These are phyloP conservation scores for Blastosporella zonata DNA, from an alignment of 1,284 basidiomycete genomes.

Conservation along the genomic window DNA sequence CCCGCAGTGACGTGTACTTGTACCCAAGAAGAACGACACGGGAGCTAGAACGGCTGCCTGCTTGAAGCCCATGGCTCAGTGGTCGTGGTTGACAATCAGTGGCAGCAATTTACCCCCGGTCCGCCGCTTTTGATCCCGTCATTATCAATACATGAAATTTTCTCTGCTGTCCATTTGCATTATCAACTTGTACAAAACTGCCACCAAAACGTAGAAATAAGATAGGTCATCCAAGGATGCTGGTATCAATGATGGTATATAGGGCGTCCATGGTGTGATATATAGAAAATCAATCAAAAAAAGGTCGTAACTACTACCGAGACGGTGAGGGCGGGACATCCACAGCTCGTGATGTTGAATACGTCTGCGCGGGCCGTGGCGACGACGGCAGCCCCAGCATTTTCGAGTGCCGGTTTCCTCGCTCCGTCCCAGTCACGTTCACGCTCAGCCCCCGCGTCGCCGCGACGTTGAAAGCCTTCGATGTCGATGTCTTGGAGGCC, in stretches of 20 bases:
- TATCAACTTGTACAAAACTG: no score
- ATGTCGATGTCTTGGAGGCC: constrained; percentile 31
- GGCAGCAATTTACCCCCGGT: no score
- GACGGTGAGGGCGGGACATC: constrained; percentile 21
- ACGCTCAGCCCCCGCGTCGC: constrained; percentile 71
- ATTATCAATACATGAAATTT: constrained; percentile 22
- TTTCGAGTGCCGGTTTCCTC: constrained; percentile 58
- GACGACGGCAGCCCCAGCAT: constrained; percentile 61
- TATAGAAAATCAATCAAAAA: constrained; percentile 15
- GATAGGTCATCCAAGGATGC: constrained; percentile 15
- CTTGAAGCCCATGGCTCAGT: constrained; percentile 71
- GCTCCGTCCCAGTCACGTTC: constrained; percentile 43
- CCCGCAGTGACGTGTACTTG: no score
- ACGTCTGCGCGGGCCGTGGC: constrained; percentile 48
- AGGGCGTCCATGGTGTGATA: constrained; percentile 10
- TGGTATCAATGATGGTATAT: constrained; percentile 24
- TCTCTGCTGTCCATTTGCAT: no score
- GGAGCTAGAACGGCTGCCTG: constrained; percentile 81
- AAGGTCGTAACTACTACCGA: constrained; percentile 1
- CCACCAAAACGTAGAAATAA: constrained; percentile 19
- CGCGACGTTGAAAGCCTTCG: constrained; percentile 59
- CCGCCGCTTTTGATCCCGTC: constrained; percentile 4
- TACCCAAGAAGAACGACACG: constrained; percentile 83
- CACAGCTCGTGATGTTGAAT: constrained; percentile 24
- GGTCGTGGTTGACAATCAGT: not conserved